Evolutionary conservation across 1,284 basidiomycete species (phyloP), one percentile per base, ranked within the genome.

Genomic region (Heliocybe sulcata): DNA sequence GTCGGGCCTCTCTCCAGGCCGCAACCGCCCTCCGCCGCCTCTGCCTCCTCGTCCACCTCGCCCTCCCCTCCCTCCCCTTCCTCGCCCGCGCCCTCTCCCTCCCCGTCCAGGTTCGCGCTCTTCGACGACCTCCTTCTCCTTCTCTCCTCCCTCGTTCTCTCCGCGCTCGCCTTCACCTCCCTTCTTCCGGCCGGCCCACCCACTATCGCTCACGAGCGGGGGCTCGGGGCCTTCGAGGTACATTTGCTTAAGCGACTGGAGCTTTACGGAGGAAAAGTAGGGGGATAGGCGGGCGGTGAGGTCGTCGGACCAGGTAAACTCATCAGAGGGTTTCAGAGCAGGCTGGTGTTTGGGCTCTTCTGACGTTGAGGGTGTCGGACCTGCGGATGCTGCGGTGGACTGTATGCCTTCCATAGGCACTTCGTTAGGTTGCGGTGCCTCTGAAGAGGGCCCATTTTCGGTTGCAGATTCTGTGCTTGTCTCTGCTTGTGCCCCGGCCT

Each of bases 201-300:
- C 87, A 56, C 69, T 75, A 65, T 90, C 87, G 60, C 80, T 82
- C 31, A 81, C 71, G 56, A 82, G 70, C 2, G 89, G 79, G 61
- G 86, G 80, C 63, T 88, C 81, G 19, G 82, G 76, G 1, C 92
- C 92, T 70, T 94, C 85, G 8, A 90, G 71, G 58, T 80, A 88
- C 66, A 94, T 81, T 35, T 77, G 70, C 65, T 87, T 91, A 23
- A 95, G 69, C 38, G 81, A 72, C n/a, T 69, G 60, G 45, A 93
- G 78, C 2, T 77, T 76, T 10, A 77, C 75, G 55, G 79, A 76
- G 1, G 86, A 81, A 20, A 94, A 74, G 67, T 83, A 89, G 1
- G 80, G 68, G 1, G 77, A 67, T 2, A 94, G 75, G 19, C 72
- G 70, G 1, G 72, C 65, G 20, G 77, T 81, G 60, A 86, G 86